A percentile compares a stretch with the other conserved stretches of the same genome.
Conservation (phyloP, 768 basidiomycete genomes). For the Boletus reticuloceps region DNA sequence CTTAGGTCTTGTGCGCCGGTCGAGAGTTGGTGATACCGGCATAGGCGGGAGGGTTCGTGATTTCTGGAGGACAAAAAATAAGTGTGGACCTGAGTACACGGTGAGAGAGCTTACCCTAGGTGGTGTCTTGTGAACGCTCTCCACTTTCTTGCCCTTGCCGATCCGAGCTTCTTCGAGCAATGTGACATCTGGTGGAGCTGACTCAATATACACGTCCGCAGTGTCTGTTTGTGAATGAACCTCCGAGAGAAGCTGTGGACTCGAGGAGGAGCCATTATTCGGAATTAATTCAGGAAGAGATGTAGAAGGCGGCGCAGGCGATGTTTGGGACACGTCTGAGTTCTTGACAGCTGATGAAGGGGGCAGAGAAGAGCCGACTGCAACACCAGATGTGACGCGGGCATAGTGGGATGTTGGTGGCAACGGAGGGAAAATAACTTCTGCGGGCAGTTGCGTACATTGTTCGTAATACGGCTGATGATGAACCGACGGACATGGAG, state of each 20-base stretch:
- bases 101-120: slow-evolving; percentile 19
- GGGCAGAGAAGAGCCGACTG: slow-evolving; percentile 15
- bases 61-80: slow-evolving; percentile 28
- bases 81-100: neutral
- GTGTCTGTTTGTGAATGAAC: slow-evolving; percentile 20
- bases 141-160: slow-evolving; percentile 18
- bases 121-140: slow-evolving; percentile 25
- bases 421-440: slow-evolving; percentile 72
- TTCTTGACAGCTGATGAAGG: slow-evolving; percentile 25
- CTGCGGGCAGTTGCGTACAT: slow-evolving; percentile 54
- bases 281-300: slow-evolving; percentile 64
- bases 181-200: slow-evolving; percentile 12
- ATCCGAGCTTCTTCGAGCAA: slow-evolving; percentile 8
- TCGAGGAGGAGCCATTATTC: slow-evolving; percentile 64
- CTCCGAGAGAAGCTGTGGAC: slow-evolving; percentile 45
- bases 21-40: slow-evolving; percentile 46
- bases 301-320: slow-evolving; percentile 34
- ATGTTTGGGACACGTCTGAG: slow-evolving; percentile 23
- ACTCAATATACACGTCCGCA: slow-evolving; percentile 14
- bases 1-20: slow-evolving; percentile 29
- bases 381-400: slow-evolving; percentile 22
- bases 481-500: slow-evolving; percentile 55
- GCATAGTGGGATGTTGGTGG: slow-evolving; percentile 50
- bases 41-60: slow-evolving; percentile 39
- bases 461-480: slow-evolving; percentile 76